Base-by-base conservation (phyloP, 805 yeast species). In the Candida maris region DNA sequence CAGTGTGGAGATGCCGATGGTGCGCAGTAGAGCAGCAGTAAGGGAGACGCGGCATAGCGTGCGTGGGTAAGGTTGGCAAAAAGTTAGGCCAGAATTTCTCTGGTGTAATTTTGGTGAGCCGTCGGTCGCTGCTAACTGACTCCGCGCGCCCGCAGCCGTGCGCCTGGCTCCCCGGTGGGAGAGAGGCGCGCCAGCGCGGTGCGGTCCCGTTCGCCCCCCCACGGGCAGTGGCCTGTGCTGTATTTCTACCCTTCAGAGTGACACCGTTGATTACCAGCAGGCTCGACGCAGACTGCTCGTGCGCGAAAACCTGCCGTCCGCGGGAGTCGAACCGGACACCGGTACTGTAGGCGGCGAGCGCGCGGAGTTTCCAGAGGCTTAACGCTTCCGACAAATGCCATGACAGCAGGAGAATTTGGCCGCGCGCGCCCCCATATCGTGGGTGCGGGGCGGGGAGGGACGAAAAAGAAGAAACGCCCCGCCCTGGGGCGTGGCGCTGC, bases 241-340 rank as follows among this genome's bases (percentile, higher is more conserved):
- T 64, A 63, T 63, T 57, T 56, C 68, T 63, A 64, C 68, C 68
- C 68, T 63, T 49, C 65, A 61, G 65, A 51, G 48, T 52, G 27
- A 38, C 57, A 52, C 61, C 51, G 57, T 48, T 58, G 57, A 44
- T 54, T 59, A 54, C 63, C 49, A 51, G 31, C 56, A 36, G 28
- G 31, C 34, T 34, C 46, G 25, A 23, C 35, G 57, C 48, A 52
- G 65, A 58, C 45, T 63, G 46, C 68, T 58, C 67, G 38, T 51
- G 45, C 54, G 30, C 16, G 44, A 35, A 38, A 37, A 37, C 41
- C n/a, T 34, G 44, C 52, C 57, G 46, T 48, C 65, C 68, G 68
- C 67, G 45, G 54, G 63, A 55, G 61, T 62, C 68, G 68, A 63
- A 63, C 67, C 48, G 65, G 68, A 61, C 68, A 63, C 66, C 63